Evolutionary conservation across 345 rosid genomes (phyloP).

Genomic region (Eucalyptus fibrosa): DNA sequence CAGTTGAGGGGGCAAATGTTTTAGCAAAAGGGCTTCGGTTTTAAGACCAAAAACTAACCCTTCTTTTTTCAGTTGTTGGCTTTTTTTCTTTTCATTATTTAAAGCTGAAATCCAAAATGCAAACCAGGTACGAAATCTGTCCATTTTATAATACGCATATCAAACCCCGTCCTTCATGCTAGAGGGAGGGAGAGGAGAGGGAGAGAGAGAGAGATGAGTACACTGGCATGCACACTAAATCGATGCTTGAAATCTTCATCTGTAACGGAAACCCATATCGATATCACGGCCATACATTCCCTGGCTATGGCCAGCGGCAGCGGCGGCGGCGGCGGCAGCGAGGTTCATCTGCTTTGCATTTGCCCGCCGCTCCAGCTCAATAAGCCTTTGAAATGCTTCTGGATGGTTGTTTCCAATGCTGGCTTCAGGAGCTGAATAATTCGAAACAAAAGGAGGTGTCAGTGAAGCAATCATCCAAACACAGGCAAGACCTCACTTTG

Average conservation of each 20-base stretch:
- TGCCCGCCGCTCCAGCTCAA: slow-evolving; percentile 68
- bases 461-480: not conserved
- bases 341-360: slow-evolving; percentile 47
- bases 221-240: not conserved
- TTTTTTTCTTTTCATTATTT: not conserved
- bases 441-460: not conserved
- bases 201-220: not conserved
- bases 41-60: not conserved
- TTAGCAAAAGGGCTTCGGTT: not conserved
- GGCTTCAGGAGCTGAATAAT: slow-evolving; percentile 27
- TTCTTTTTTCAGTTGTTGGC: not conserved
- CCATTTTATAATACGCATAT: not conserved
- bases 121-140: not conserved
- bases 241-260: slow-evolving; percentile 8
- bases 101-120: not conserved
- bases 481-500: not conserved
- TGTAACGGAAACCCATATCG: slow-evolving; percentile 59
- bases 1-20: not conserved
- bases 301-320: slow-evolving; percentile 27
- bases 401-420: slow-evolving; percentile 44
- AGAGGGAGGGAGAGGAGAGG: not conserved
- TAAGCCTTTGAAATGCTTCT: slow-evolving; percentile 58
- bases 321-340: slow-evolving; percentile 5
- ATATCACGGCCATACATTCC: slow-evolving; percentile 59
- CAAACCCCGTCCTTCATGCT: not conserved